These are phyloP conservation scores for Lepidium africanum DNA, from an alignment of 345 rosid genomes.

Conservation along the genomic window DNA sequence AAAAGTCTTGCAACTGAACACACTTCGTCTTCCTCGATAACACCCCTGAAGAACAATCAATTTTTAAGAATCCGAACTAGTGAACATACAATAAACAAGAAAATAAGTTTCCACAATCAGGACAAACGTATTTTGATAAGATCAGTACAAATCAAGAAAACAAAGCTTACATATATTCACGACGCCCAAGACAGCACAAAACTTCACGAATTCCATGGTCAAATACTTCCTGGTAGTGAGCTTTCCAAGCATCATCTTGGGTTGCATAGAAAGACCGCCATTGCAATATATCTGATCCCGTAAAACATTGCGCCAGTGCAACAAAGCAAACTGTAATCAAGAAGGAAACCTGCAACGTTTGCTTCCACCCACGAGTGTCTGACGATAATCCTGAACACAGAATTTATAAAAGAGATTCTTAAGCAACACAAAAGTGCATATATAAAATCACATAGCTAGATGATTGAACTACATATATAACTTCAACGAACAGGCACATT, in stretches of 20 bases:
- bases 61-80: background rate
- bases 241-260: conserved; percentile 87
- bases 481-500: background rate
- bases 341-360: conserved; percentile 38
- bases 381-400: conserved; percentile 35
- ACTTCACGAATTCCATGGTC: conserved; percentile 94
- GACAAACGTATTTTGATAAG: background rate
- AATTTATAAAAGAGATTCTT: conserved; percentile 11
- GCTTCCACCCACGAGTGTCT: conserved; percentile 45
- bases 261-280: conserved; percentile 87
- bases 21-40: conserved; percentile 78
- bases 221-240: conserved; percentile 89
- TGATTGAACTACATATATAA: background rate
- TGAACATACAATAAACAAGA: background rate
- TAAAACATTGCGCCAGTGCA: conserved; percentile 60
- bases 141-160: background rate
- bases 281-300: conserved; percentile 67
- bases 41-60: conserved; percentile 40
- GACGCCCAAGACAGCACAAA: conserved; percentile 85
- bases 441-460: background rate
- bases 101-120: background rate
- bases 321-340: conserved; percentile 42
- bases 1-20: conserved; percentile 71
- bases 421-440: background rate
- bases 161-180: conserved; percentile 58